Percentiles rank a stretch among this genome's conserved stretches.
phyloP scores from a whole-genome alignment of 805 yeast species.

The Pichia cabralensis region DNA sequence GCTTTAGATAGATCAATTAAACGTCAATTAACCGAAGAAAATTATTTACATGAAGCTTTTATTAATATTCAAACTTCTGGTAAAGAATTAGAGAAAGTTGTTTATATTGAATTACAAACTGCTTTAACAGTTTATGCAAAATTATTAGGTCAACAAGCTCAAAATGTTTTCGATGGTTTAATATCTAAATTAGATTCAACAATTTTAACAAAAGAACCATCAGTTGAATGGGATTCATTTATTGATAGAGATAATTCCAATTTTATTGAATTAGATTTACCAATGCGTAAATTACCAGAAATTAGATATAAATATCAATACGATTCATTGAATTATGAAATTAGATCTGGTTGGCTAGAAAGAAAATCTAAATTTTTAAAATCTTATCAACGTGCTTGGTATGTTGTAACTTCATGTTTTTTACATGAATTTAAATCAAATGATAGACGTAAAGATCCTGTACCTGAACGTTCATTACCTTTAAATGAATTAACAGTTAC shows the following conservation, averaged over 20 bases:
- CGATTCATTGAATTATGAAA: conserved; percentile 56
- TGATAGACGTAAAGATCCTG: conserved; percentile 72
- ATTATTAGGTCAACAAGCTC: conserved; percentile 63
- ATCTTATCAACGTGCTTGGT: conserved; percentile 86
- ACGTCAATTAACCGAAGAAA: conserved; percentile 73
- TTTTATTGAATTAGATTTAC: conserved; percentile 54
- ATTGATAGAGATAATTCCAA: conserved; percentile 54
- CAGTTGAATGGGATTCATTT: conserved; percentile 84
- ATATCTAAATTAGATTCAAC: conserved; percentile 59
- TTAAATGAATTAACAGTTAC: conserved; percentile 72
- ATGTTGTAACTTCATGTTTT: conserved; percentile 79
- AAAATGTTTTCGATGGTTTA: conserved; percentile 55
- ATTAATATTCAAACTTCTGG: conserved; percentile 82
- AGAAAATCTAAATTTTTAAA: conserved; percentile 85
- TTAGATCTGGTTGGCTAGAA: conserved; percentile 75
- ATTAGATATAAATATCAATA: conserved; percentile 57
- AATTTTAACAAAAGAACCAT: conserved; percentile 66
- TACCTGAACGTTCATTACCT: conserved; percentile 75
- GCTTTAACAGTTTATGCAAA: conserved; percentile 67
- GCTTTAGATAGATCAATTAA: conserved; percentile 68
- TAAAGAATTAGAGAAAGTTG: conserved; percentile 78
- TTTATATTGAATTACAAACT: conserved; percentile 76
- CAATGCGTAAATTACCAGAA: conserved; percentile 52
- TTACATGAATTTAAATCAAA: conserved; percentile 83
- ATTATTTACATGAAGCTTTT: conserved; percentile 80